Conservation (phyloP, 371 early-diverging fungal species). For the Rhizopus microsporus region DNA sequence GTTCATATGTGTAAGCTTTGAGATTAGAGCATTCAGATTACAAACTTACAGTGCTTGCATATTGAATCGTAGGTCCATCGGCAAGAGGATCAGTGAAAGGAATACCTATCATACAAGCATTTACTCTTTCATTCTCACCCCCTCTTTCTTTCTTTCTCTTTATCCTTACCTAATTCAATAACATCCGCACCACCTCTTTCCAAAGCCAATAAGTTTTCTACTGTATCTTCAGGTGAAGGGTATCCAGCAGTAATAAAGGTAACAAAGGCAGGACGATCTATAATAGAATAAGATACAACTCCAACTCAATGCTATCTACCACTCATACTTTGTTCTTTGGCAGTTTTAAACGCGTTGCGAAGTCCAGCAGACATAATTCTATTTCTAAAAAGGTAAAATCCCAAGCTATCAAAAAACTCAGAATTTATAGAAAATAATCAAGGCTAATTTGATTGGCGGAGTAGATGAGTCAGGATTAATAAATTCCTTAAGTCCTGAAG, state of each 20-base stretch:
- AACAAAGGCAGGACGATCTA: constrained; percentile 89
- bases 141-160: background rate
- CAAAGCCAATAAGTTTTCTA: constrained; percentile 81
- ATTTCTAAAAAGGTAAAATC: background rate
- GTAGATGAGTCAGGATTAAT: constrained; percentile 20
- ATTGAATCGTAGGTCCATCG: constrained; percentile 97
- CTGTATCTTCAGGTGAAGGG: constrained; percentile 76
- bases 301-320: background rate
- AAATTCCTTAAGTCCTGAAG: constrained; percentile 14
- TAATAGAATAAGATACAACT: background rate
- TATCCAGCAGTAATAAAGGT: constrained; percentile 93
- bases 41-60: constrained; percentile 74
- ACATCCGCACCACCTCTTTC: constrained; percentile 94
- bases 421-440: background rate
- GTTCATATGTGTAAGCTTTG: background rate
- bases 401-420: constrained; percentile 4
- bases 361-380: constrained; percentile 47
- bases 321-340: constrained; percentile 47
- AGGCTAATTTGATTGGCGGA: constrained; percentile 6
- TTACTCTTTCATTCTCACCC: background rate
- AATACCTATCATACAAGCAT: constrained; percentile 55
- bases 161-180: constrained; percentile 89
- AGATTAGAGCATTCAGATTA: background rate
- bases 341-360: constrained; percentile 42
- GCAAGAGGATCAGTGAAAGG: constrained; percentile 98